Evolutionary conservation across 2,329 filamentous ascomycete genomes (phyloP).

Genomic region (Alternaria arbusti): DNA sequence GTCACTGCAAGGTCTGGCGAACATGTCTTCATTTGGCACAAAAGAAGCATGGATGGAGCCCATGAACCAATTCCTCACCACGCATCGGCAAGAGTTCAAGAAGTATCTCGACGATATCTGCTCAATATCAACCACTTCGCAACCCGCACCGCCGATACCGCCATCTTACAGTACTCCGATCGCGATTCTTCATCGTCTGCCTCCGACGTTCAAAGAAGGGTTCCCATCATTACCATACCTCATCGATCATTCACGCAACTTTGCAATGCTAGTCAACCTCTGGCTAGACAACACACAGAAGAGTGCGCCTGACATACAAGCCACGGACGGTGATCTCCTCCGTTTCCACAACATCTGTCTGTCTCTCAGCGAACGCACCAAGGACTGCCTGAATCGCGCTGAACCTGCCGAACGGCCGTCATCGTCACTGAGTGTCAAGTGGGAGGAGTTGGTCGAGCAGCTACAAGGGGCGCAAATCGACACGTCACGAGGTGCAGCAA

Average conservation of each 20-base stretch:
- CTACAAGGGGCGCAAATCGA: conserved; percentile 47
- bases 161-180: conserved; percentile 92
- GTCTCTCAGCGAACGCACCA: conserved; percentile 55
- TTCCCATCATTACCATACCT: conserved; percentile 93
- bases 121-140: conserved; percentile 72
- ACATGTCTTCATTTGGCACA: conserved; percentile 88
- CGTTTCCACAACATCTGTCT: conserved; percentile 59
- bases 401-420: conserved; percentile 60
- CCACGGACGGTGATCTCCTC: conserved; percentile 54
- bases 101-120: conserved; percentile 87
- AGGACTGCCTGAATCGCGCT: conserved; percentile 58
- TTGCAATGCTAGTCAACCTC: conserved; percentile 80
- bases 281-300: conserved; percentile 68
- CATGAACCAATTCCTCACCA: conserved; percentile 86
- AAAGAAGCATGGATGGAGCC: conserved; percentile 99
- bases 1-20: conserved; percentile 86
- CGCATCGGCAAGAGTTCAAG: conserved; percentile 81
- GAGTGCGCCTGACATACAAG: conserved; percentile 46
- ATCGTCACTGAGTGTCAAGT: conserved; percentile 56
- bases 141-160: conserved; percentile 67
- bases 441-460: conserved; percentile 61
- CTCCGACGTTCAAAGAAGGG: conserved; percentile 82
- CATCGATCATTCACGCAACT: conserved; percentile 85
- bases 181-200: conserved; percentile 83
- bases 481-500: conserved; percentile 39